Evolutionary conservation across 129 eudicot species (phyloP).

Genomic region (Cynara cardunculus): DNA sequence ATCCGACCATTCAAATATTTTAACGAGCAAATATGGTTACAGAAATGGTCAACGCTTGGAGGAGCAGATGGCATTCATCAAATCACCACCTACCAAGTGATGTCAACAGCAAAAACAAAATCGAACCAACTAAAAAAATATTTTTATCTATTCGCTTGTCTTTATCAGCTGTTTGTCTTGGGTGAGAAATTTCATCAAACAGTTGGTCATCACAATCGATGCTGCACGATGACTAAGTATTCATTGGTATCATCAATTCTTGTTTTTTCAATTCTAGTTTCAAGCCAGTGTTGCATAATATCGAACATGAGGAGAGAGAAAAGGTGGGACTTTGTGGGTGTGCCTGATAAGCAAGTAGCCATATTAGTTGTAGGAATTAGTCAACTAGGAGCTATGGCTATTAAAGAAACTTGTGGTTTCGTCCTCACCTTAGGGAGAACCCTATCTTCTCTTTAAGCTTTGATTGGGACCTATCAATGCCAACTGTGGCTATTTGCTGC

Average conservation of each 20-base stretch:
- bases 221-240: constrained; percentile 22
- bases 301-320: constrained; percentile 17
- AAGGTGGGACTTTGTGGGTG: neutral
- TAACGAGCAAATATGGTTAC: neutral
- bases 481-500: constrained; percentile 18
- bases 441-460: too few relatives aligned
- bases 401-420: too few relatives aligned
- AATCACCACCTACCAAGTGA: constrained; percentile 26
- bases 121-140: neutral
- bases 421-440: too few relatives aligned
- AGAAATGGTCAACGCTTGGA: neutral
- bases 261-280: neutral
- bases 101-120: constrained; percentile 28
- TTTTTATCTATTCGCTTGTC: constrained; percentile 1
- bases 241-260: constrained; percentile 8
- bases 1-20: constrained; percentile 5
- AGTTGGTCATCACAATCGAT: neutral
- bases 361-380: too few relatives aligned
- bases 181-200: constrained; percentile 3
- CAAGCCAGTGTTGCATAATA: constrained; percentile 11
- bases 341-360: too few relatives aligned
- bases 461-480: too few relatives aligned
- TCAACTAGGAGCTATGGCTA: too few relatives aligned
- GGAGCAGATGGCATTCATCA: constrained; percentile 25
- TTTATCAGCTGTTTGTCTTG: constrained; percentile 10